Base-by-base conservation (phyloP, 2,329 filamentous ascomycete genomes). In the Pseudocercospora eumusae region DNA sequence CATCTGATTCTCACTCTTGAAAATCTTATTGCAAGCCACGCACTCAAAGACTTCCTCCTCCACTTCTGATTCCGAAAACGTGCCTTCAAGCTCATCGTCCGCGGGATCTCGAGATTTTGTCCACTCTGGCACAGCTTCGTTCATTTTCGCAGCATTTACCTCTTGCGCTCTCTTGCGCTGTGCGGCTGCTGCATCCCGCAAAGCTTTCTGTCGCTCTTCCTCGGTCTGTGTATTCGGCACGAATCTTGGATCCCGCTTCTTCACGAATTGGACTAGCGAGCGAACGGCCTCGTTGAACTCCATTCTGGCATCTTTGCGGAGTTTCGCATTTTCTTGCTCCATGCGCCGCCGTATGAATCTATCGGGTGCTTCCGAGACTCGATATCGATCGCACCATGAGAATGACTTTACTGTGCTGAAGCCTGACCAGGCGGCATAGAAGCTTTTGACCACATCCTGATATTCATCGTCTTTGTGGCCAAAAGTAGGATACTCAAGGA, bases 241-340 rank as follows among this genome's bases (percentile, higher is more conserved):
- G 73, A 92, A 96, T 47, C 95, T 86, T 0, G 92, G 92, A 73
- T 99, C 95, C 33, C 95, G 86, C 78, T 96, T 98, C 67, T 91
- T 88, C 15, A 93, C 89, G 76, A 98, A 98, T 1, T 87, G 83
- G 2, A 98, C 89, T 11, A 99, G 82, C 6, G 92, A 90, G 60
- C 91, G 82, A 28, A 99, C 92, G 2, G 92, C 90, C 64, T 96
- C 92, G 76, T 97, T 98, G 79, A 96, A 98, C 67, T 96, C 91
- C 60, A 89, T 86, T 10, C 90, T 85, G 2, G 87, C 92, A 57
- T 93, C 90, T 20, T 97, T 93, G 57, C 95, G 85, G 23, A 89
- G 77, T 66, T 89, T 90, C 69, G 88, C 90, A 75, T 99, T 99
- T 74, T 97, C 93, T 76, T 96, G 97, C 74, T 98, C 95, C 88